Percentiles rank a stretch among this genome's conserved stretches.
These are phyloP conservation scores for Brettanomyces naardenensis DNA, from an alignment of 805 yeast species.

Conservation along the genomic window DNA sequence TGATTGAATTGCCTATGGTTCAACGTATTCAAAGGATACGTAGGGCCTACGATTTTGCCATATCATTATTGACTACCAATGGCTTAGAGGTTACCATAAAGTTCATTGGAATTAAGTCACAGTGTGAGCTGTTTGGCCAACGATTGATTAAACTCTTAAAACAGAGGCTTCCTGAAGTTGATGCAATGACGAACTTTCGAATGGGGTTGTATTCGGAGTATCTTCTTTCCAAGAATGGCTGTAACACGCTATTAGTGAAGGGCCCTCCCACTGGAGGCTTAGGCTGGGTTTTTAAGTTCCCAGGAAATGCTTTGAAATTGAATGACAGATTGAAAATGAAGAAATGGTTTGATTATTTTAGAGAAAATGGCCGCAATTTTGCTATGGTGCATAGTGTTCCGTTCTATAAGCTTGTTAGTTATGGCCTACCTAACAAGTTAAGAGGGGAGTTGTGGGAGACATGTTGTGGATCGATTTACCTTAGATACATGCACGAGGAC, in stretches of 20 bases:
- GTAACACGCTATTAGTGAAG: slow-evolving; percentile 33
- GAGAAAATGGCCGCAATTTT: slow-evolving; percentile 77
- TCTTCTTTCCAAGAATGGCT: slow-evolving; percentile 52
- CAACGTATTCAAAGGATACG: slow-evolving; percentile 84
- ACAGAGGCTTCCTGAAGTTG: slow-evolving; percentile 55
- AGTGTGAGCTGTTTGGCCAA: slow-evolving; percentile 74
- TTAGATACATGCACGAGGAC: slow-evolving; percentile 53
- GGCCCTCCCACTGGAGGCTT: slow-evolving; percentile 74
- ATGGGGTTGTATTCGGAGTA: slow-evolving; percentile 80
- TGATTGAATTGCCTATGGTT: slow-evolving; percentile 67
- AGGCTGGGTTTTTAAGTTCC: slow-evolving; percentile 78
- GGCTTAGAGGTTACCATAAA: slow-evolving; percentile 58
- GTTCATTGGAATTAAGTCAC: slow-evolving; percentile 71
- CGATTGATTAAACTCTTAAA: slow-evolving; percentile 53
- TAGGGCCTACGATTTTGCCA: slow-evolving; percentile 67
- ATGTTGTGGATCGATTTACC: slow-evolving; percentile 76
- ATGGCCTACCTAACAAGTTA: slow-evolving; percentile 88
- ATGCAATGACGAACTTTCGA: slow-evolving; percentile 55
- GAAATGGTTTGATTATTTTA: slow-evolving; percentile 88
- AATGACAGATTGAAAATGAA: slow-evolving; percentile 83
- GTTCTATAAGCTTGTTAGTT: slow-evolving; percentile 77
- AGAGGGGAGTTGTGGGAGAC: slow-evolving; percentile 97
- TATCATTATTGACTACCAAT: slow-evolving; percentile 61
- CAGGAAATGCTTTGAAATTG: slow-evolving; percentile 74
- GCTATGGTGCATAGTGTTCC: slow-evolving; percentile 65